Percentiles rank a stretch among this genome's conserved stretches.
phyloP scores from a whole-genome alignment of 2,329 filamentous ascomycete species.

The Cladosporium oxysporum region DNA sequence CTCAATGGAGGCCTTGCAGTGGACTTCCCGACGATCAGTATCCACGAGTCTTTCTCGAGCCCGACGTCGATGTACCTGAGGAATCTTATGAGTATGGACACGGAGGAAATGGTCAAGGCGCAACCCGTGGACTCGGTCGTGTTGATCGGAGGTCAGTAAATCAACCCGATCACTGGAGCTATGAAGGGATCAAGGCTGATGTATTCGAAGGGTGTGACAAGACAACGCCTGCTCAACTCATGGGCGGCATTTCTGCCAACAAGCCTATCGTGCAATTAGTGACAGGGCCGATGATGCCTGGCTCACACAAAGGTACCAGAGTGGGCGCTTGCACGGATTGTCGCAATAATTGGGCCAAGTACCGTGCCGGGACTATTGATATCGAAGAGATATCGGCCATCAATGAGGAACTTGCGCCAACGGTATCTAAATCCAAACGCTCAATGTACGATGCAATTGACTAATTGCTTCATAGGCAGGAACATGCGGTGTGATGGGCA shows the following conservation, averaged over 20 bases:
- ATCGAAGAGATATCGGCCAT: constrained; percentile 70
- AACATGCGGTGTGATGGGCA: constrained; percentile 60
- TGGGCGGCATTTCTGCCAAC: constrained; percentile 74
- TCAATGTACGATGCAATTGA: background rate
- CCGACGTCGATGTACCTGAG: constrained; percentile 75
- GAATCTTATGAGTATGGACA: constrained; percentile 79
- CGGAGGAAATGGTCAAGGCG: constrained; percentile 73
- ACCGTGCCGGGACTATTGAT: constrained; percentile 65
- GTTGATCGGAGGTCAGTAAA: constrained; percentile 61
- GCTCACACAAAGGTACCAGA: constrained; percentile 62
- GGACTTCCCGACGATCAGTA: constrained; percentile 72
- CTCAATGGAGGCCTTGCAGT: constrained; percentile 67
- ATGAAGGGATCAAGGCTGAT: too few relatives aligned
- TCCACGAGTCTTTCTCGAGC: constrained; percentile 68
- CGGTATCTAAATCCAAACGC: constrained; percentile 43
- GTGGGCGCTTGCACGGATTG: constrained; percentile 77
- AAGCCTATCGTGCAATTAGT: constrained; percentile 69
- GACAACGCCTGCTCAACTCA: constrained; percentile 71
- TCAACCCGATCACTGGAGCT: too few relatives aligned
- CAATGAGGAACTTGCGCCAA: constrained; percentile 73
- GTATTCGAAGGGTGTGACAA: constrained; percentile 65
- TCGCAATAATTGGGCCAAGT: constrained; percentile 71
- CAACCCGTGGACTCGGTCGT: constrained; percentile 67
- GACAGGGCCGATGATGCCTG: constrained; percentile 75
- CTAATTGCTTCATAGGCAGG: constrained; percentile 35